Conservation (phyloP, 306 rosid genomes). For the Trifolium pratense region DNA sequence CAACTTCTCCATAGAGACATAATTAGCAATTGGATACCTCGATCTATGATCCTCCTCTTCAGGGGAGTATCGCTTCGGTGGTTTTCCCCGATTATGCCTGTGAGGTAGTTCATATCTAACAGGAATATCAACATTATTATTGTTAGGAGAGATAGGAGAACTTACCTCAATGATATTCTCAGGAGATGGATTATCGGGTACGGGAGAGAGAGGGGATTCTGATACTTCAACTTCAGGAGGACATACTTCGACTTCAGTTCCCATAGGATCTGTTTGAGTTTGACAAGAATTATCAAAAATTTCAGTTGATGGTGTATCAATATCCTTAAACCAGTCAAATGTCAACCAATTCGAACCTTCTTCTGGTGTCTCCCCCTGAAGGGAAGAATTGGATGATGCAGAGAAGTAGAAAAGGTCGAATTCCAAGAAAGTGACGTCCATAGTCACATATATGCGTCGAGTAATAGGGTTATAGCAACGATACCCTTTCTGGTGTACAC, state of each 20-base stretch:
- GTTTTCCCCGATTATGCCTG: no score
- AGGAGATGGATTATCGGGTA: not conserved
- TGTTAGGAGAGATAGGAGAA: not conserved
- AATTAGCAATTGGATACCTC: no score
- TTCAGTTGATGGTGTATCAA: not conserved
- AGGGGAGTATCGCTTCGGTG: no score
- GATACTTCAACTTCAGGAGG: not conserved
- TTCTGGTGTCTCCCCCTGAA: not conserved
- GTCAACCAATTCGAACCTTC: not conserved
- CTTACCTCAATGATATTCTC: not conserved
- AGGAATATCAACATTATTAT: not conserved
- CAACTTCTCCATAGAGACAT: no score
- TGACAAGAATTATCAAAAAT: not conserved
- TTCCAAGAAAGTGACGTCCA: not conserved
- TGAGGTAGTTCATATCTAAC: not conserved
- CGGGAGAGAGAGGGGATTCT: not conserved
- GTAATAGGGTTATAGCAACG: not conserved
- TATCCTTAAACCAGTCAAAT: slow-evolving; percentile 2
- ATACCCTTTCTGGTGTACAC: not conserved
- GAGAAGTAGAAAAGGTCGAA: not conserved
- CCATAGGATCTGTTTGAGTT: not conserved
- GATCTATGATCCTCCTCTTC: no score
- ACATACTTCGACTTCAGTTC: not conserved
- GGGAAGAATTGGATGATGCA: not conserved
- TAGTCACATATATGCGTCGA: not conserved